Evolutionary conservation across 768 basidiomycete species (phyloP).

Genomic region (Boletus coccyginus): DNA sequence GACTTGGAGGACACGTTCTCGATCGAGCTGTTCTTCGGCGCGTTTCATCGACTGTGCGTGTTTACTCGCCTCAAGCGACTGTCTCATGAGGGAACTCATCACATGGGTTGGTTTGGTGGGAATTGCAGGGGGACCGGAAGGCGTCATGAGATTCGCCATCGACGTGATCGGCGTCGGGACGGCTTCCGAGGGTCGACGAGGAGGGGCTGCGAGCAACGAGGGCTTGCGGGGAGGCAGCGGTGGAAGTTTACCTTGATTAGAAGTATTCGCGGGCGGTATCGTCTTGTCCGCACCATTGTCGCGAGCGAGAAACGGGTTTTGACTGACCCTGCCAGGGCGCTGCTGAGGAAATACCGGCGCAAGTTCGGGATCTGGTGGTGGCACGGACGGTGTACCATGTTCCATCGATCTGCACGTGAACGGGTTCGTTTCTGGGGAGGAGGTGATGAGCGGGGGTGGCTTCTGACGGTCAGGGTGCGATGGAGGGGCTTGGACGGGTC

Average conservation of each 20-base stretch:
- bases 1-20: slow-evolving; percentile 67
- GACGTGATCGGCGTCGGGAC: slow-evolving; percentile 1
- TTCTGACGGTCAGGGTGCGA: slow-evolving; percentile 28
- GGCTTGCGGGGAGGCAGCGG: slow-evolving; percentile 39
- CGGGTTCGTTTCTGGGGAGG: slow-evolving; percentile 29
- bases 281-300: slow-evolving; percentile 19
- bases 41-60: slow-evolving; percentile 68
- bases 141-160: neutral
- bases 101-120: slow-evolving; percentile 40
- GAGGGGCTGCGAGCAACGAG: slow-evolving; percentile 9
- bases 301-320: slow-evolving; percentile 31
- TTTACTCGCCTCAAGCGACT: slow-evolving; percentile 72
- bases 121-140: slow-evolving; percentile 18
- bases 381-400: neutral
- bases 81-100: slow-evolving; percentile 66
- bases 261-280: neutral
- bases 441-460: slow-evolving; percentile 16
- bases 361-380: slow-evolving; percentile 5
- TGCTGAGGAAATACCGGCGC: slow-evolving; percentile 4
- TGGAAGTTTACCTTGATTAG: slow-evolving; percentile 23
- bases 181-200: slow-evolving; percentile 22
- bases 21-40: slow-evolving; percentile 64
- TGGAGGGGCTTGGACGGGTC: slow-evolving; percentile 22
- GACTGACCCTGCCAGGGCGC: slow-evolving; percentile 23
- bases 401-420: slow-evolving; percentile 26